These are phyloP conservation scores for Neurospora sp. DNA, from an alignment of 495 filamentous ascomycete species.

Conservation along the genomic window DNA sequence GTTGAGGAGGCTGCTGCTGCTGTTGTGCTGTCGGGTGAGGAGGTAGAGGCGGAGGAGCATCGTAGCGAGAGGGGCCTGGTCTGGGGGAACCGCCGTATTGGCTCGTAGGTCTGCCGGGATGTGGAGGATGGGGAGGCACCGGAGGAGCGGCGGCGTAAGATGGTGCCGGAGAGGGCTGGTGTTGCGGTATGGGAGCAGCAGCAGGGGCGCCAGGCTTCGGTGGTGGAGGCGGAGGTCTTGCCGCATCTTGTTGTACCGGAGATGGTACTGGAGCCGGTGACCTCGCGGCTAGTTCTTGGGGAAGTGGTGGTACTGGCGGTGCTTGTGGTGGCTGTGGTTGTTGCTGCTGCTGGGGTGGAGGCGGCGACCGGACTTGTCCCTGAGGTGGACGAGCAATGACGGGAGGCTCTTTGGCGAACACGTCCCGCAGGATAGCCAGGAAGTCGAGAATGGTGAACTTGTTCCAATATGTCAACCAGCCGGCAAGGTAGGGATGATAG, in stretches of 20 bases:
- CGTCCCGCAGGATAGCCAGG: conserved; percentile 67
- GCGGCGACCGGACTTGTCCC: not conserved
- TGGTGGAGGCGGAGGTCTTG: conserved; percentile 32
- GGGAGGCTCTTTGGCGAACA: conserved; percentile 92
- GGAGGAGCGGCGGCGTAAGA: conserved; percentile 15
- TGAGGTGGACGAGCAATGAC: conserved; percentile 51
- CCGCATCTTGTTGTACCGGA: conserved; percentile 3
- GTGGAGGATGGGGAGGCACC: conserved; percentile 28
- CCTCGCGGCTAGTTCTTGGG: conserved; percentile 19
- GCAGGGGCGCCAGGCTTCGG: conserved; percentile 29
- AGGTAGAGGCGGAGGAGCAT: conserved; percentile 33
- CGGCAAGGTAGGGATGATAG: conserved; percentile 90
- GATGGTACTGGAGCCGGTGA: conserved; percentile 7
- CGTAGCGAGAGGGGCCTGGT: conserved; percentile 30
- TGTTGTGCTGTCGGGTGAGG: conserved; percentile 13
- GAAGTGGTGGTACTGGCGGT: conserved; percentile 32
- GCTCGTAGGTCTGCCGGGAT: conserved; percentile 15
- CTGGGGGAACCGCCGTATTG: conserved; percentile 19
- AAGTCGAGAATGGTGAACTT: conserved; percentile 75
- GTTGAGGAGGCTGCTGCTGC: conserved; percentile 10
- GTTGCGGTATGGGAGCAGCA: conserved; percentile 14
- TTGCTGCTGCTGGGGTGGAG: conserved; percentile 39
- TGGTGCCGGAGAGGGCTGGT: conserved; percentile 4
- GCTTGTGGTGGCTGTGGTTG: conserved; percentile 26
- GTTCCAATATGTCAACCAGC: conserved; percentile 85